Base-by-base conservation (phyloP, 2,329 filamentous ascomycete species). In the Fusarium goolgardi region DNA sequence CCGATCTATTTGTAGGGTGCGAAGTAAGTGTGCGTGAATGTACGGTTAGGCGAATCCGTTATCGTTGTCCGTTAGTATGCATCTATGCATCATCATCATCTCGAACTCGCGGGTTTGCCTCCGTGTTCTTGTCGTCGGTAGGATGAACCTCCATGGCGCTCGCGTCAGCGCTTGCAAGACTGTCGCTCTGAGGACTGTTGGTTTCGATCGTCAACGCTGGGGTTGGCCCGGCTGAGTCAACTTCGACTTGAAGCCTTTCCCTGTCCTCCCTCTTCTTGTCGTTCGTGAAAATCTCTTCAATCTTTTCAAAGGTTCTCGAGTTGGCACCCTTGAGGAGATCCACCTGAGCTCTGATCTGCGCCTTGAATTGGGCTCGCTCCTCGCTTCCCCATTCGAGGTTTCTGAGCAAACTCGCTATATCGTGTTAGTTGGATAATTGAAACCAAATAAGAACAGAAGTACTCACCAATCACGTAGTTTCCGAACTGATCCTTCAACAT, bases 401-500 rank as follows among this genome's bases (percentile, higher is more conserved):
- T 10, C 81, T 83, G 34, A 97, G 83, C 7, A 97, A 85, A 81
- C 94, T 97, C 81, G 97, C 93, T 96, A 75, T 32, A 4, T 11
- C 44, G 25, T 18, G 59, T 75, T 63, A 75, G 70, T 43, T 35
- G 20, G n/a, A 32, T 18, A 5, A 15, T 45, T 46, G 6, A 12
- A 31, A 29, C 6, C 21, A 5, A 23, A 29, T 21, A 41, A 18
- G 15, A n/a, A 23, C n/a, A 21, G 15, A 43, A 23, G 27, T 88
- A 78, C 93, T 88, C 88, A 97, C 94, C 95, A 65, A 98, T 91
- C 8, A 98, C 95, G 76, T 98, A 99, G 78, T 99, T 99, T 63
- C 93, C 96, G 77, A 90, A 98, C 68, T 93, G 91, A 76, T 99
- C 95, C 69, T 90, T 92, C 85, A 97, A 94, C 80, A 97, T 85